Evolutionary conservation across 441 rosid genomes (phyloP).

Genomic region (Gossypium armourianum): DNA sequence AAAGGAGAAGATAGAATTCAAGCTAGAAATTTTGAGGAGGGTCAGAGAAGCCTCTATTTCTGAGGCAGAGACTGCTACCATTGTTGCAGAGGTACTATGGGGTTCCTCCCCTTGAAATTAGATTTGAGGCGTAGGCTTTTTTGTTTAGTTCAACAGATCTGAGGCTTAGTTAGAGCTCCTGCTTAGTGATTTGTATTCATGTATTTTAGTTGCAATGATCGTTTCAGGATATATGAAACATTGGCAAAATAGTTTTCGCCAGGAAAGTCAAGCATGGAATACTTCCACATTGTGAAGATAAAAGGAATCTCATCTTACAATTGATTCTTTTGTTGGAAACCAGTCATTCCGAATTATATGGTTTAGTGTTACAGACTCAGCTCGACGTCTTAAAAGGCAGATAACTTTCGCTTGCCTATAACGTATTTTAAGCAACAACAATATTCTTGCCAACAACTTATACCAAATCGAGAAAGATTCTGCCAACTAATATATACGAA

Average conservation of each 20-base stretch:
- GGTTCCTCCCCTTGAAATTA: slow-evolving; percentile 36
- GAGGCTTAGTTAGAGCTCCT: too few relatives aligned
- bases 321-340: background rate
- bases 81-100: slow-evolving; percentile 45
- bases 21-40: slow-evolving; percentile 34
- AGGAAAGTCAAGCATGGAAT: too few relatives aligned
- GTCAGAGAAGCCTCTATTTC: slow-evolving; percentile 34
- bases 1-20: slow-evolving; percentile 31
- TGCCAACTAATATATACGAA: background rate
- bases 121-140: background rate
- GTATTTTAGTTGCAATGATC: background rate
- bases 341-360: background rate
- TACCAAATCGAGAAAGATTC: too few relatives aligned
- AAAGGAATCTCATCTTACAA: too few relatives aligned
- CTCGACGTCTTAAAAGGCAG: background rate
- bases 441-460: too few relatives aligned
- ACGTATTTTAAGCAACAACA: too few relatives aligned
- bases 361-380: background rate
- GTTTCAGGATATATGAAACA: background rate
- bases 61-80: slow-evolving; percentile 35
- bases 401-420: background rate
- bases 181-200: background rate
- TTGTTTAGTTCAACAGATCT: too few relatives aligned
- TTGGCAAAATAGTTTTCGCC: background rate
- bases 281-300: too few relatives aligned